These are phyloP conservation scores for Dactylellina sp. DNA, from an alignment of 2,329 filamentous ascomycete species.

Conservation along the genomic window DNA sequence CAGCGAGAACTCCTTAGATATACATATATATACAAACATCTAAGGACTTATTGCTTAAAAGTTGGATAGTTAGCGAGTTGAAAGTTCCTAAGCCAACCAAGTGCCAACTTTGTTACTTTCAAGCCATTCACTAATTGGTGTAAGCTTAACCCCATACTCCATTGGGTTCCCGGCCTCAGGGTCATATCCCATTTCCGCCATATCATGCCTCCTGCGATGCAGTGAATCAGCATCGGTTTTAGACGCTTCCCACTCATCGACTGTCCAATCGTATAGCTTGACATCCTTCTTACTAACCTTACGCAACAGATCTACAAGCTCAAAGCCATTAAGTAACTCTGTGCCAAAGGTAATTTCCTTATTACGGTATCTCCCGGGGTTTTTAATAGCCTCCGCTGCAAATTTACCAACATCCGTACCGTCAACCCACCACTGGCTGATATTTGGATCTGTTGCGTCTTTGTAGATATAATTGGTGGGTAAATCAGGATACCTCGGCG, in stretches of 20 bases:
- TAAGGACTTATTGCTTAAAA: too few relatives aligned
- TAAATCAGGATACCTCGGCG: slow-evolving; percentile 26
- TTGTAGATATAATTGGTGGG: slow-evolving; percentile 23
- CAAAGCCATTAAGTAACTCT: slow-evolving; percentile 1
- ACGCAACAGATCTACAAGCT: slow-evolving; percentile 14
- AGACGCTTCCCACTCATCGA: slow-evolving; percentile 22
- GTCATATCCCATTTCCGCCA: slow-evolving; percentile 39
- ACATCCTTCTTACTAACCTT: slow-evolving; percentile 20
- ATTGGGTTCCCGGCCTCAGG: slow-evolving; percentile 8
- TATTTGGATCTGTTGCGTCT: slow-evolving; percentile 1
- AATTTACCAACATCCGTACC: slow-evolving; percentile 22
- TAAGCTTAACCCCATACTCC: slow-evolving; percentile 24
- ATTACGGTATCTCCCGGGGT: slow-evolving; percentile 14
- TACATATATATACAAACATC: too few relatives aligned
- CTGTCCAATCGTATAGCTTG: slow-evolving; percentile 22
- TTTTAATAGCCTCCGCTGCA: slow-evolving; percentile 7
- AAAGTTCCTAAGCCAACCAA: too few relatives aligned
- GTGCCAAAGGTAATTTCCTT: slow-evolving; percentile 31
- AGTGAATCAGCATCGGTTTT: slow-evolving; percentile 9
- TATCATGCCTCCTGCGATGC: slow-evolving; percentile 9
- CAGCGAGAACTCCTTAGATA: too few relatives aligned
- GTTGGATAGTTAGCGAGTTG: too few relatives aligned
- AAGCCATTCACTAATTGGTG: slow-evolving; percentile 22
- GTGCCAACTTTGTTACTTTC: slow-evolving; percentile 28
- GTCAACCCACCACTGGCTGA: slow-evolving; percentile 35